Evolutionary conservation across 2,329 filamentous ascomycete species (phyloP).

Genomic region (Seiridium unicorne): DNA sequence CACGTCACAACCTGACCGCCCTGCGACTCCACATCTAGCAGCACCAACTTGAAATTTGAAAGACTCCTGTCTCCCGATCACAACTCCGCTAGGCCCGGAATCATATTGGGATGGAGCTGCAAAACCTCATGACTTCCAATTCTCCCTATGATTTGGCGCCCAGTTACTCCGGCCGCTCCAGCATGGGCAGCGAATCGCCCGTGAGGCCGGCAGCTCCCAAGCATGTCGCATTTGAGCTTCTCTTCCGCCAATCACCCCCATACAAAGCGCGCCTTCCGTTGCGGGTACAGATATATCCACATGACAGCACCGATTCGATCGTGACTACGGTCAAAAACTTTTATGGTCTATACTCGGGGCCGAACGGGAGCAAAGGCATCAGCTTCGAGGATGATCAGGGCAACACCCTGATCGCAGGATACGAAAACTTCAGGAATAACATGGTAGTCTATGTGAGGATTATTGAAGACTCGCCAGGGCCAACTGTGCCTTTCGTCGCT

Average conservation of each 20-base stretch:
- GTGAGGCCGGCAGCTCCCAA: constrained; percentile 55
- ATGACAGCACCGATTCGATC: constrained; percentile 97
- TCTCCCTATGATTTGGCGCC: constrained; percentile 38
- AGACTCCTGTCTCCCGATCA: neutral
- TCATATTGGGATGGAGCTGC: constrained; percentile 25
- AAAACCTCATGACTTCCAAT: constrained; percentile 43
- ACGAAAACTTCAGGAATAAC: constrained; percentile 91
- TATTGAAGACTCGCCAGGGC: constrained; percentile 57
- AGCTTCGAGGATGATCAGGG: constrained; percentile 92
- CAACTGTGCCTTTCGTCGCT: constrained; percentile 47
- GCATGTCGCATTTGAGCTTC: constrained; percentile 76
- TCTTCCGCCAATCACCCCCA: constrained; percentile 66
- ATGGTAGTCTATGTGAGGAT: constrained; percentile 94
- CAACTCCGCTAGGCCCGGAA: neutral
- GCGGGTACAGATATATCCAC: constrained; percentile 86
- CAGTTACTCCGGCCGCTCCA: constrained; percentile 34
- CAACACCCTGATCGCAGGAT: constrained; percentile 89
- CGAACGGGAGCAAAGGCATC: constrained; percentile 70
- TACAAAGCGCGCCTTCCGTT: constrained; percentile 76
- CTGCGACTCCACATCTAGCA: neutral
- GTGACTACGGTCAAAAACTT: constrained; percentile 99
- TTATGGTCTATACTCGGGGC: constrained; percentile 86
- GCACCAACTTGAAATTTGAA: neutral
- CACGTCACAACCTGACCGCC: constrained; percentile 8
- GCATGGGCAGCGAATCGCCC: constrained; percentile 45